phyloP scores from a whole-genome alignment of 352 stramenopile genomes.

The Phytopythium boreale region DNA sequence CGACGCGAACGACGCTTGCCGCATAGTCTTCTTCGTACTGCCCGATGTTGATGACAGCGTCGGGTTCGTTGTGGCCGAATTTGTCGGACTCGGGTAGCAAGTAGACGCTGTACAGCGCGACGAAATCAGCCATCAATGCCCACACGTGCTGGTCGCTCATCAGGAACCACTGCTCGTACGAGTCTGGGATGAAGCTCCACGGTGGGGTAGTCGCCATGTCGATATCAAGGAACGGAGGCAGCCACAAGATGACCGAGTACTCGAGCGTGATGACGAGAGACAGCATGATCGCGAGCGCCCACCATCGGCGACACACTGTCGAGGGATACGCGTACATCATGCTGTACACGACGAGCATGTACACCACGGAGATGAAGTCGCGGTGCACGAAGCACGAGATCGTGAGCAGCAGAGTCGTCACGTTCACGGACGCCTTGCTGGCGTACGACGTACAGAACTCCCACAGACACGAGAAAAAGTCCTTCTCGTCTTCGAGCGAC shows the following conservation, averaged over 20 bases:
- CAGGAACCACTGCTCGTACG: conserved; percentile 64
- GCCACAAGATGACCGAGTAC: conserved; percentile 71
- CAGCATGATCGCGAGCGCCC: conserved; percentile 48
- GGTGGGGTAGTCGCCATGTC: conserved; percentile 57
- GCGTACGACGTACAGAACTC: conserved; percentile 71
- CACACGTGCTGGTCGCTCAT: conserved; percentile 75
- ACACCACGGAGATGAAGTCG: conserved; percentile 71
- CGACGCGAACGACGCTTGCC: conserved; percentile 9
- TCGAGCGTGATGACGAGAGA: conserved; percentile 68
- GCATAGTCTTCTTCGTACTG: conserved; percentile 7
- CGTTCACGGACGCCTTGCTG: conserved; percentile 71
- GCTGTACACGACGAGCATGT: conserved; percentile 77
- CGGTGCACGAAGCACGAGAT: conserved; percentile 79
- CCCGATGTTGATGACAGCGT: conserved; percentile 22
- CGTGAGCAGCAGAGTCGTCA: conserved; percentile 72
- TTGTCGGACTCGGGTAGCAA: conserved; percentile 60
- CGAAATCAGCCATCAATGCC: conserved; percentile 73
- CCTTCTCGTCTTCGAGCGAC: conserved; percentile 23
- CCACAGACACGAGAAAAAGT: conserved; percentile 66
- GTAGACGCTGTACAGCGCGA: conserved; percentile 64
- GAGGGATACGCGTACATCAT: conserved; percentile 72
- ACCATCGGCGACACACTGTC: conserved; percentile 55
- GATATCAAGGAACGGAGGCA: conserved; percentile 52
- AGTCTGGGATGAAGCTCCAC: conserved; percentile 51
- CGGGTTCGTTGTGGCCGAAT: conserved; percentile 17